Conservation (phyloP, 1,284 basidiomycete genomes). For the Flammula alnicola region DNA sequence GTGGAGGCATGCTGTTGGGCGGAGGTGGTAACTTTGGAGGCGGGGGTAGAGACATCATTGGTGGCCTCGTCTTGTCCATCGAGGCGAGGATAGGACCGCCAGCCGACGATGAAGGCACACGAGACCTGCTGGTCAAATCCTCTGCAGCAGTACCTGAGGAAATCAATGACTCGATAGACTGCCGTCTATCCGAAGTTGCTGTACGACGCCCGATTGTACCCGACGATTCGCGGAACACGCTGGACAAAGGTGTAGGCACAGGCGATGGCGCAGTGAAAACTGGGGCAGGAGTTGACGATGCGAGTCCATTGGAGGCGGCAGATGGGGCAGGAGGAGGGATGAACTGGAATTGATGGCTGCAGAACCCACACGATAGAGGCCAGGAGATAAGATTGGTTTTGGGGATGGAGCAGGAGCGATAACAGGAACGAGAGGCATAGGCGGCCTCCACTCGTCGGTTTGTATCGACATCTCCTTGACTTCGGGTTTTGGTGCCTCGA, state of each 20-base stretch:
- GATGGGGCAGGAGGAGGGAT: slow-evolving; percentile 59
- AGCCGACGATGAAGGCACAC: slow-evolving; percentile 52
- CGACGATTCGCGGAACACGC: slow-evolving; percentile 42
- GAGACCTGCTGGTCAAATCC: slow-evolving; percentile 46
- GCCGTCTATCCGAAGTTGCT: slow-evolving; percentile 48
- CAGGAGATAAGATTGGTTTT: slow-evolving; percentile 36
- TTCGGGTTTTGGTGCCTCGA: slow-evolving; percentile 55
- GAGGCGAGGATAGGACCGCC: slow-evolving; percentile 33
- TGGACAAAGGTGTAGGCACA: slow-evolving; percentile 43
- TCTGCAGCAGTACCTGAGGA: slow-evolving; percentile 51
- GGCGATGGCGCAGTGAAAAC: slow-evolving; percentile 34
- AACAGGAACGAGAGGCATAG: slow-evolving; percentile 34
- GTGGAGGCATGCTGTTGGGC: slow-evolving; percentile 70
- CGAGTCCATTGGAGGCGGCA: slow-evolving; percentile 14
- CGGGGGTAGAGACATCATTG: slow-evolving; percentile 84
- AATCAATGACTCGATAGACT: slow-evolving; percentile 67
- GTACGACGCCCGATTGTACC: slow-evolving; percentile 37
- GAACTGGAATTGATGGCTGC: slow-evolving; percentile 73
- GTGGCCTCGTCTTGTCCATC: slow-evolving; percentile 82
- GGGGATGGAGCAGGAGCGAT: slow-evolving; percentile 32
- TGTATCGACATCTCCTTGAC: slow-evolving; percentile 76
- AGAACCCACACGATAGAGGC: slow-evolving; percentile 62
- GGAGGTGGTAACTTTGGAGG: slow-evolving; percentile 85
- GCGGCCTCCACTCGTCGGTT: slow-evolving; percentile 68
- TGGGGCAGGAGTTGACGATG: slow-evolving; percentile 18